Evolutionary conservation across 345 rosid genomes (phyloP), one percentile per base, ranked within the genome.

Genomic region (Clarkia xantiana): DNA sequence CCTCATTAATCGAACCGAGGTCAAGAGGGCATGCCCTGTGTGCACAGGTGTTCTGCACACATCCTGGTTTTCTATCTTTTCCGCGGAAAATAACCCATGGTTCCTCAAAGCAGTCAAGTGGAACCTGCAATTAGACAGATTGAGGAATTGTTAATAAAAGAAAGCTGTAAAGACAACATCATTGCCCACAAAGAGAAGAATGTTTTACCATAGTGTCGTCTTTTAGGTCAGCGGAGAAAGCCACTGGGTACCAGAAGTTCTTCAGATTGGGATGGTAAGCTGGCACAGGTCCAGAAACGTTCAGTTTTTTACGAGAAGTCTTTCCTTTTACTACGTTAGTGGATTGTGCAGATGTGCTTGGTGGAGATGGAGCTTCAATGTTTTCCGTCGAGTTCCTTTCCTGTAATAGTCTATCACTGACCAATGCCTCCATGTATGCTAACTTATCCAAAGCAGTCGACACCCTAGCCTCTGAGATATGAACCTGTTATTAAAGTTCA

Each of bases 21-120:
- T 91, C 71, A 66, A 91, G 98, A 40, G 98, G 96, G 51, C 98
- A 91, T 2, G 98, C 96, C 68, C 98, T 78, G 68, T 91, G 98
- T 1, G 98, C 98, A 56, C 98, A 91, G 0, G 93, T 81, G 69
- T 91, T 86, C 63, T 61, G 80, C 49, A 91, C 87, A 54, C 98
- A 91, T 56, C 98, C 96, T 0, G 96, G 94, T 57, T 67, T 86
- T 42, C 96, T 89, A 38, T 86, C 94, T 68, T 81, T 77, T 15
- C 98, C 98, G 10, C 96, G 80, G 57, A 91, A 91, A 63, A 86
- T 47, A 56, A 91, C 98, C 96, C 98, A 91, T 46, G 85, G 85
- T 62, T 84, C 77, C 71, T 91, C 98, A 53, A 91, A 91, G 68
- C 98, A 91, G 44, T 91, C 93, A 57, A 91, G 69, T 17, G 98